phyloP scores from a whole-genome alignment of 306 rosid genomes.

The Vicia sativa region DNA sequence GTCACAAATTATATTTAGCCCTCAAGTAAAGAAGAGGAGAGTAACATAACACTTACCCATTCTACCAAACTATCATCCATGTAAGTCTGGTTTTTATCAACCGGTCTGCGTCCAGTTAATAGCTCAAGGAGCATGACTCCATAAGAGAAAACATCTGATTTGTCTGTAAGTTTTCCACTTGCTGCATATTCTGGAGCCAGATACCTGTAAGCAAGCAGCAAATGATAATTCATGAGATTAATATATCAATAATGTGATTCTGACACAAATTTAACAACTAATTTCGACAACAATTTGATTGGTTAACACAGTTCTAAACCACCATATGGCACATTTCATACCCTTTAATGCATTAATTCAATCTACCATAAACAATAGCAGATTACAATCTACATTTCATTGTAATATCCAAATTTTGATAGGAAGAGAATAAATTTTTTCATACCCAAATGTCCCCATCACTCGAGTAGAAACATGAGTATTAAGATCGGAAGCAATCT shows the following conservation, averaged over 20 bases:
- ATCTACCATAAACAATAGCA: neutral
- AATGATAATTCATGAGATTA: conserved; percentile 34
- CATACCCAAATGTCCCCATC: conserved; percentile 99
- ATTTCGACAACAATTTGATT: neutral
- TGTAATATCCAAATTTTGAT: conserved; percentile 17
- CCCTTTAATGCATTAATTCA: neutral
- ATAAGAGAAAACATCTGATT: conserved; percentile 93
- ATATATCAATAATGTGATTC: too few species aligned
- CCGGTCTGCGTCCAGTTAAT: conserved; percentile 84
- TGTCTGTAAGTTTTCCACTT: conserved; percentile 93
- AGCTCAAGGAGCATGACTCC: conserved; percentile 97
- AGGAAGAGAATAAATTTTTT: conserved; percentile 33
- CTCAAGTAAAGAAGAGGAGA: conserved; percentile 14
- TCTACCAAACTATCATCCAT: conserved; percentile 93
- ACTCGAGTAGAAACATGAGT: conserved; percentile 97
- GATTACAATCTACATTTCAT: conserved; percentile 8
- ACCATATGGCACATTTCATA: too few species aligned
- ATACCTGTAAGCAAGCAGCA: conserved; percentile 57
- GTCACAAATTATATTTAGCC: neutral
- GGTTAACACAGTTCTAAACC: too few species aligned
- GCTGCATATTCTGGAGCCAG: conserved; percentile 98
- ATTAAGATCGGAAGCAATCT: conserved; percentile 73
- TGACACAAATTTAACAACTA: neutral
- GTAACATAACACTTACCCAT: conserved; percentile 67
- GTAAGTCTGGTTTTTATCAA: conserved; percentile 66